Conservation (phyloP, 352 stramenopile species). For the Pythium aristosporum region DNA sequence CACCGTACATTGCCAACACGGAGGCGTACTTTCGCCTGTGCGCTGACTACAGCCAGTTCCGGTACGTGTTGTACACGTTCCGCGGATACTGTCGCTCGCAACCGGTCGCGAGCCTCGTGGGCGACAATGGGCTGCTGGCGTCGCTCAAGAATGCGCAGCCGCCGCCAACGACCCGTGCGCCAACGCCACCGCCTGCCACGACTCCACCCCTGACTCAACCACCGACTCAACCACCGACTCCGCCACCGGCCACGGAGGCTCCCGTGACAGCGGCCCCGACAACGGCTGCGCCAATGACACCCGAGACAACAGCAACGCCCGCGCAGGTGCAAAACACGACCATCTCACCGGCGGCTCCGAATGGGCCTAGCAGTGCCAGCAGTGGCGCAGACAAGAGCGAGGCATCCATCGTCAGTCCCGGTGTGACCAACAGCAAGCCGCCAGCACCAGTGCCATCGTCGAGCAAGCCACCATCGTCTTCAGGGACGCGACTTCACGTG, state of each 20-base stretch:
- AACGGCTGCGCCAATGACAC: background rate
- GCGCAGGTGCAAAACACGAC: too few species aligned
- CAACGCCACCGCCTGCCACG: background rate
- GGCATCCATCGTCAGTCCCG: too few species aligned
- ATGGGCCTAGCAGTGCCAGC: too few species aligned
- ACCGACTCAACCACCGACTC: background rate
- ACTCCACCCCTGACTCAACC: background rate
- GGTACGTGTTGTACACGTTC: background rate
- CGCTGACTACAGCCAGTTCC: background rate
- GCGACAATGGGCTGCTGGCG: constrained; percentile 15
- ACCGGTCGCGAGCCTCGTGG: background rate
- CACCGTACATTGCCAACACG: constrained; percentile 4
- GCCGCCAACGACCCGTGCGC: background rate
- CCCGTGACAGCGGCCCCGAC: background rate
- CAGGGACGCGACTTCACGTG: background rate
- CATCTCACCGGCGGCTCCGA: too few species aligned
- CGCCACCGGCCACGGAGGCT: background rate
- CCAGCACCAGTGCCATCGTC: background rate
- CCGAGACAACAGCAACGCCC: too few species aligned
- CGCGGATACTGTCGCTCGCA: background rate
- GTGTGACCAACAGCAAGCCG: too few species aligned
- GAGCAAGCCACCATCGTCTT: background rate
- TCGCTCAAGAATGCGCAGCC: background rate
- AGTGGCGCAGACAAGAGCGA: too few species aligned
- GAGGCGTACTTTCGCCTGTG: background rate